A percentile compares a stretch with the other conserved stretches of the same genome.
These are phyloP conservation scores for Phytophthora aleatoria DNA, from an alignment of 352 stramenopile genomes.

Conservation along the genomic window DNA sequence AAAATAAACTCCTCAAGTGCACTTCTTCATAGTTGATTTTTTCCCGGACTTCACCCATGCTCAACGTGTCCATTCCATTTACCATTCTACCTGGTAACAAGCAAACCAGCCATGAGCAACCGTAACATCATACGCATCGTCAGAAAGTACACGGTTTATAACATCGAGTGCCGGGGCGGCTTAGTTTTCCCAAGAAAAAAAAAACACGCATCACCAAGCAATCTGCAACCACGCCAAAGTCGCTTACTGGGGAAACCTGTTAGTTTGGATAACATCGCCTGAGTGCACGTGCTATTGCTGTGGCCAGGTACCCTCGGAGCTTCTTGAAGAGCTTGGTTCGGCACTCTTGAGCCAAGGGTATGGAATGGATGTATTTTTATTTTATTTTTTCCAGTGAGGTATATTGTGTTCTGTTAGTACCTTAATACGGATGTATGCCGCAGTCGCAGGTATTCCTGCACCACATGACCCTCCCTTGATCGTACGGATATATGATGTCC, in stretches of 20 bases:
- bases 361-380: neutral
- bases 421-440: neutral
- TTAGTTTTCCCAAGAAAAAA: neutral
- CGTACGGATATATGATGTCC: slow-evolving; percentile 2
- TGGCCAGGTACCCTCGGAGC: slow-evolving; percentile 3
- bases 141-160: no score
- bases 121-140: no score
- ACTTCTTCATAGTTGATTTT: no score
- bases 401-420: no score
- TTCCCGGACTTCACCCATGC: no score
- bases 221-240: neutral
- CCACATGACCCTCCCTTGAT: neutral
- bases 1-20: no score
- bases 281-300: neutral
- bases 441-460: slow-evolving; percentile 6
- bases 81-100: neutral
- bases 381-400: no score
- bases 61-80: no score
- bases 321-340: slow-evolving; percentile 5
- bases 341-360: slow-evolving; percentile 1
- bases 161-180: no score
- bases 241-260: neutral
- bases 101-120: no score
- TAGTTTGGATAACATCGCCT: neutral
- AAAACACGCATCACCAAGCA: neutral